Conservation (phyloP, 108 stramenopile genomes). For the Cyclotella baltica region DNA sequence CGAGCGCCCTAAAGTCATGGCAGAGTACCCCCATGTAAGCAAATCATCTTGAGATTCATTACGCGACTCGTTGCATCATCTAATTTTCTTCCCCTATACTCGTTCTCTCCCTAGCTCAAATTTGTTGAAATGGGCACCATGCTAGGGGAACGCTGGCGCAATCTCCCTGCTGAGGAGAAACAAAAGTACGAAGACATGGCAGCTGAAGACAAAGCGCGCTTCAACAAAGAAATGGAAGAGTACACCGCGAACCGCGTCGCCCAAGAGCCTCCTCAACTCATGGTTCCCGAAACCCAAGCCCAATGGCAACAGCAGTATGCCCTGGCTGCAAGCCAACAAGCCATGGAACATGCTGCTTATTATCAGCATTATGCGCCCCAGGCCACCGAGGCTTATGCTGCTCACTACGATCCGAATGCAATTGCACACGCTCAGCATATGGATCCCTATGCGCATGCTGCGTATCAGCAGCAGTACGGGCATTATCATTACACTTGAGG, state of each 20-base stretch:
- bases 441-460: slow-evolving; percentile 52
- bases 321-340: slow-evolving; percentile 2
- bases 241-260: slow-evolving; percentile 60
- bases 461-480: slow-evolving; percentile 43
- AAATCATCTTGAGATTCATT: too few species aligned
- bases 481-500: slow-evolving; percentile 51
- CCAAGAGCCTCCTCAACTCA: slow-evolving; percentile 23
- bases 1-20: slow-evolving; percentile 81
- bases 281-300: slow-evolving; percentile 18
- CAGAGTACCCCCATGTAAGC: slow-evolving; percentile 87
- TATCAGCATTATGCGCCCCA: slow-evolving; percentile 17
- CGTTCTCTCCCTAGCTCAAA: slow-evolving; percentile 89
- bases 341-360: slow-evolving; percentile 22
- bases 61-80: too few species aligned
- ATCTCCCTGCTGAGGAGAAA: slow-evolving; percentile 83
- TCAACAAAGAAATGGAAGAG: slow-evolving; percentile 89
- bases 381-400: slow-evolving; percentile 24
- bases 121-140: slow-evolving; percentile 92
- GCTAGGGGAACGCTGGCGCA: slow-evolving; percentile 92
- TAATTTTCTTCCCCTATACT: too few species aligned
- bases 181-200: slow-evolving; percentile 89
- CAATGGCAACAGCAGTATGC: background rate
- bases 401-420: slow-evolving; percentile 41
- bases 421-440: background rate
- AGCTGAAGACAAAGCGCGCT: slow-evolving; percentile 86